Evolutionary conservation across 2,329 filamentous ascomycete genomes (phyloP).

Genomic region (Coniochaeta hoffmannii): DNA sequence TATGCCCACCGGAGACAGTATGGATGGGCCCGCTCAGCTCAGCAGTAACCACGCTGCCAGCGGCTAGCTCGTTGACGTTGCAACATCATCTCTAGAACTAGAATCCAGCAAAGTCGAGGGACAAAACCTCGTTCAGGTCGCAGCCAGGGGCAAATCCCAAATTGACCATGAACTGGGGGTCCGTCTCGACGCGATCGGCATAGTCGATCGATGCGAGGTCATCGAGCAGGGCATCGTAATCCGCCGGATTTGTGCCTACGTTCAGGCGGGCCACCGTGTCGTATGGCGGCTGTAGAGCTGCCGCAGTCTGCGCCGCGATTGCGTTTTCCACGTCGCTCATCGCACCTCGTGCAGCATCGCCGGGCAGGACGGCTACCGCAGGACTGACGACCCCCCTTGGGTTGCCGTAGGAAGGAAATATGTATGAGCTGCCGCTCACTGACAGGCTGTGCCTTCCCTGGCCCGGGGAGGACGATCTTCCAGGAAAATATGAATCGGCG

Average conservation of each 20-base stretch:
- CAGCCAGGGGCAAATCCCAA: slow-evolving; percentile 57
- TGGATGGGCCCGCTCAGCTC: too few species aligned
- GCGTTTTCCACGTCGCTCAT: neutral
- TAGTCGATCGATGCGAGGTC: slow-evolving; percentile 44
- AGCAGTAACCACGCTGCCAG: neutral
- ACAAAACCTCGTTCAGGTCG: slow-evolving; percentile 36
- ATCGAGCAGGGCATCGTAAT: slow-evolving; percentile 43
- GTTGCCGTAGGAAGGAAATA: neutral
- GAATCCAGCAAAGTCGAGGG: slow-evolving; percentile 27
- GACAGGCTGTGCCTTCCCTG: neutral
- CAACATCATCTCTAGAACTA: slow-evolving; percentile 8
- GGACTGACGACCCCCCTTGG: neutral
- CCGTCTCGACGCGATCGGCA: slow-evolving; percentile 41
- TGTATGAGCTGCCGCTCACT: neutral
- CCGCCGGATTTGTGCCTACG: slow-evolving; percentile 15
- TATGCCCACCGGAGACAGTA: too few species aligned
- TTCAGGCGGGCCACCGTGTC: slow-evolving; percentile 1
- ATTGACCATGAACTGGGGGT: slow-evolving; percentile 60
- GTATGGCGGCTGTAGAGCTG: neutral
- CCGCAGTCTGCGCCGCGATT: neutral
- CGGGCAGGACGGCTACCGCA: neutral
- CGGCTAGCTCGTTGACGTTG: neutral
- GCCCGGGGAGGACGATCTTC: neutral
- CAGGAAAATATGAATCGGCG: neutral
- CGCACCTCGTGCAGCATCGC: neutral